Evolutionary conservation across 2,329 filamentous ascomycete species (phyloP), one percentile per base, ranked within the genome.

Genomic region (Verticillium nonalfalfae): DNA sequence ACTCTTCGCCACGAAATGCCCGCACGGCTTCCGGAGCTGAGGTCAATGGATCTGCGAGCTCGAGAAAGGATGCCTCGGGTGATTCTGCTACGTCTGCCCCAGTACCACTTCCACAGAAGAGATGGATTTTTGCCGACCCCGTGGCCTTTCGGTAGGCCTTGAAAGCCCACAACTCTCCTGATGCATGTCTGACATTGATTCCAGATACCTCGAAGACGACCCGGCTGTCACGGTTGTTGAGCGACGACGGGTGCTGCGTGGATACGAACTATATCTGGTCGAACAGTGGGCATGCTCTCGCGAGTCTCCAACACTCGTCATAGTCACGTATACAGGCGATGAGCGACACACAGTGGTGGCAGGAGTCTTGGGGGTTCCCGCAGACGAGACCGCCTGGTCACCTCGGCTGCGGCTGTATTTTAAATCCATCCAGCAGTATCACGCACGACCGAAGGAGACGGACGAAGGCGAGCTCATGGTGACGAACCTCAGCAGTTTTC

Each of bases 201-300:
- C 11, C 65, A 87, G 84, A 64, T 96, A 94, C 71, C 85, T 99
- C 26, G 90, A 96, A 77, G 90, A 96, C 71, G 95, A 98, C 66
- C 80, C 87, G 1, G 85, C 84, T 5, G 93, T 92, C 4, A 82
- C 81, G 3, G 86, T 97, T 7, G 80, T 97, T 65, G 86, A 93
- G 67, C 88, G 89, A 59, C 85, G 86, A 60, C 81, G 83, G 58
- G 79, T 84, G 58, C 82, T 99, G 6, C 78, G 85, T 63, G 94
- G 94, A 66, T 98, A 97, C 75, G 93, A 98, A 74, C 81, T 94
- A 64, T 98, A 98, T 74, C 78, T 98, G 15, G 92, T 98, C 66
- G 95, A 98, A 74, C 95, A 99, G 80, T 99, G 95, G 95, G 92
- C 92, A 6, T 97, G 93, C 75, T 97, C 94, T 13, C 87, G 95